phyloP scores from a whole-genome alignment of 805 yeast species.

The Starmerella apis region DNA sequence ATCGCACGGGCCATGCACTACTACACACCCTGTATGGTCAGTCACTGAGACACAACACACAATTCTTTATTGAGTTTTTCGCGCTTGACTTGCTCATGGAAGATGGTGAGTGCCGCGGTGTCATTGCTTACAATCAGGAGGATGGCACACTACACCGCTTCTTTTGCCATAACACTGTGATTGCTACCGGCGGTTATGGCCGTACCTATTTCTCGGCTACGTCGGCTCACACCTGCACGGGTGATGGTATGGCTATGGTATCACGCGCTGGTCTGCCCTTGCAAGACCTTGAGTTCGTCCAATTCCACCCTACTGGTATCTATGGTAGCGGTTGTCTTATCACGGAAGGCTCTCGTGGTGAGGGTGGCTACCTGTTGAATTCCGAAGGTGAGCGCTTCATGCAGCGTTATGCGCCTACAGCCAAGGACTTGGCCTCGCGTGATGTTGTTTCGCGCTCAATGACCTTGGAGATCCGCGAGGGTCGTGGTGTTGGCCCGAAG shows the following conservation, averaged over 20 bases:
- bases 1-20: constrained; percentile 96
- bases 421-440: constrained; percentile 96
- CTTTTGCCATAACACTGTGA: constrained; percentile 90
- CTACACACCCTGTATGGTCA: constrained; percentile 94
- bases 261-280: constrained; percentile 96
- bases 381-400: constrained; percentile 98
- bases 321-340: constrained; percentile 98
- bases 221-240: constrained; percentile 98
- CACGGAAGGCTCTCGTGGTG: constrained; percentile 99
- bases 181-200: constrained; percentile 99
- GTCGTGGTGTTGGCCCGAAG: constrained; percentile 96
- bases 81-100: constrained; percentile 91
- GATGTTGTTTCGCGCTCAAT: constrained; percentile 97
- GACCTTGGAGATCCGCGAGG: constrained; percentile 96
- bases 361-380: constrained; percentile 95
- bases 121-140: constrained; percentile 94
- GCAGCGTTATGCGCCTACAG: constrained; percentile 99
- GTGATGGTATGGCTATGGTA: constrained; percentile 98
- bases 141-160: constrained; percentile 98
- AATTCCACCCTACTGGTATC: constrained; percentile 99
- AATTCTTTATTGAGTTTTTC: constrained; percentile 93
- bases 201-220: constrained; percentile 98
- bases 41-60: constrained; percentile 91
- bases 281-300: constrained; percentile 94
- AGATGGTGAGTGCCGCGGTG: constrained; percentile 93